These are phyloP conservation scores for Phytophthora boehmeriae DNA, from an alignment of 352 stramenopile genomes.

Conservation along the genomic window DNA sequence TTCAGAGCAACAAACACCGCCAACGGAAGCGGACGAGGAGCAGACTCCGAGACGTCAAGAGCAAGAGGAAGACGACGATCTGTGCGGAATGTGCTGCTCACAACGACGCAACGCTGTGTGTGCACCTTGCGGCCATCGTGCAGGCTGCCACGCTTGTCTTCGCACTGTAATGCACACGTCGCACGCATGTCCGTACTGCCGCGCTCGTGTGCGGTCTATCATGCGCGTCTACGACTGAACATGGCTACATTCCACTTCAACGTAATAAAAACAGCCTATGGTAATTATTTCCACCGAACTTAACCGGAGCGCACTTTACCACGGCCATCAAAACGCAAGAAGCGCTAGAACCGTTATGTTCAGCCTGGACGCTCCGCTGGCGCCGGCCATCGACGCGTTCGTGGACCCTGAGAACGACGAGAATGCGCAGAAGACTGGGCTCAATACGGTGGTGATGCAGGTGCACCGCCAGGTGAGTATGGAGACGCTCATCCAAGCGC, in stretches of 20 bases:
- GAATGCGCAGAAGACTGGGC: slow-evolving; percentile 78
- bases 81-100: slow-evolving; percentile 59
- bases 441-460: slow-evolving; percentile 91
- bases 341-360: slow-evolving; percentile 77
- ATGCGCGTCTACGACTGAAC: slow-evolving; percentile 53
- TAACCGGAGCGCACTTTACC: too few relatives aligned
- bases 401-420: slow-evolving; percentile 88
- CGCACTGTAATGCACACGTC: slow-evolving; percentile 37
- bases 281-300: too few relatives aligned
- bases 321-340: too few relatives aligned
- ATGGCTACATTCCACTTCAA: background rate
- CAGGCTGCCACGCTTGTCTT: slow-evolving; percentile 51
- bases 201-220: slow-evolving; percentile 43
- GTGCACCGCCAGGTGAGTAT: slow-evolving; percentile 79
- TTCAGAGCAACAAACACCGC: background rate
- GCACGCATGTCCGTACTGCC: slow-evolving; percentile 53
- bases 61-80: slow-evolving; percentile 15
- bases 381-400: slow-evolving; percentile 86
- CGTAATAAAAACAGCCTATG: background rate
- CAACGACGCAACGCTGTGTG: slow-evolving; percentile 50
- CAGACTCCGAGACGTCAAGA: background rate
- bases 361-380: slow-evolving; percentile 81
- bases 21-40: background rate
- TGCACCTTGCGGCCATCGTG: slow-evolving; percentile 59
- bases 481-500: slow-evolving; percentile 80